phyloP scores from a whole-genome alignment of 768 basidiomycete genomes.

The Suillus brevipes region DNA sequence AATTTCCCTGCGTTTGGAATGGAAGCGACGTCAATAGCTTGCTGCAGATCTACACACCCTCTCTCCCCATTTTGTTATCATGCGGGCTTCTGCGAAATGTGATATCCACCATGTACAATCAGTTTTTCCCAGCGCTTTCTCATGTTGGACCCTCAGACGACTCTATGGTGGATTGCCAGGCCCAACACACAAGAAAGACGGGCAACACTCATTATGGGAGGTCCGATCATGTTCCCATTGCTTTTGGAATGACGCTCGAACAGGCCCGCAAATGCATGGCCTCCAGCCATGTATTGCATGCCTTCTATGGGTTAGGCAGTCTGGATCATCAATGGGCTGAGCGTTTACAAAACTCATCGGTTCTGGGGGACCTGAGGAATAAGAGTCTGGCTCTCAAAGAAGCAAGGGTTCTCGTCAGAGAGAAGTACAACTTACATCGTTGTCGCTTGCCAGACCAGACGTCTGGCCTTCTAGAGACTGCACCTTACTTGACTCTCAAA shows the following conservation, averaged over 20 bases:
- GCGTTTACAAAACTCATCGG: no score
- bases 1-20: not conserved
- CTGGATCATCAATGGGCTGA: not conserved
- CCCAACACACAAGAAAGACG: no score
- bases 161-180: no score
- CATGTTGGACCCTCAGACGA: not conserved
- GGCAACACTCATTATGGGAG: not conserved
- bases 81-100: not conserved
- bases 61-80: not conserved
- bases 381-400: no score
- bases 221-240: not conserved
- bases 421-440: no score
- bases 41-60: not conserved
- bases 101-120: not conserved
- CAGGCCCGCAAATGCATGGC: not conserved
- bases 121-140: not conserved
- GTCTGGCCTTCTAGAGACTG: no score
- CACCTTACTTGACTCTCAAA: not conserved
- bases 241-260: not conserved
- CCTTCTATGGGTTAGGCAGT: not conserved
- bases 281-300: not conserved
- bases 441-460: no score
- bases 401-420: no score
- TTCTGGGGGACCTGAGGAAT: not conserved
- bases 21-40: not conserved